These are phyloP conservation scores for Dimargaris cristalligena DNA, from an alignment of 192 early-diverging fungal species.

Conservation along the genomic window DNA sequence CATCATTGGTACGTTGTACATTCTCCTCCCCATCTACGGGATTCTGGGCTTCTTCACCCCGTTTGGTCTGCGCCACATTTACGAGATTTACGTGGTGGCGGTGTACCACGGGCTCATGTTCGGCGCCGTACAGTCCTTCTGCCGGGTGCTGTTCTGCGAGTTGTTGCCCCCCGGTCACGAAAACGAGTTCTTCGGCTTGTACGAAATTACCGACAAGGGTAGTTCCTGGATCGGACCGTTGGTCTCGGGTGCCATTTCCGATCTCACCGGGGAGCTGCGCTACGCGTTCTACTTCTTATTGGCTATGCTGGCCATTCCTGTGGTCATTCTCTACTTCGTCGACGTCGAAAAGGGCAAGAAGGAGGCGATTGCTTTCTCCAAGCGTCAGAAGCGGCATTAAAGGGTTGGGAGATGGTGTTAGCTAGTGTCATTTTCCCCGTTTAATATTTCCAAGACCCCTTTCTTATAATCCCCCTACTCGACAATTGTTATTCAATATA, in stretches of 20 bases:
- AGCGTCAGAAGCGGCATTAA: constrained; percentile 3
- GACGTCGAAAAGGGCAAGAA: constrained; percentile 36
- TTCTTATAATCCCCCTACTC: too few species aligned
- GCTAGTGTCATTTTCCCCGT: too few species aligned
- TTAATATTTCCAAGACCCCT: too few species aligned
- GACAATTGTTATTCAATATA: too few species aligned
- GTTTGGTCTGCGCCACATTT: constrained; percentile 27
- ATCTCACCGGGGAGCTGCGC: constrained; percentile 29
- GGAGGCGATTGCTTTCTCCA: constrained; percentile 18
- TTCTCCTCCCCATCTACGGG: constrained; percentile 40
- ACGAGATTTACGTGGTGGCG: constrained; percentile 40
- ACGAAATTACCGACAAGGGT: constrained; percentile 54
- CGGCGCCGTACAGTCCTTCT: constrained; percentile 37
- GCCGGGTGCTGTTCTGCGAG: constrained; percentile 42
- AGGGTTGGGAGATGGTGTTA: too few species aligned
- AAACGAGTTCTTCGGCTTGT: constrained; percentile 51
- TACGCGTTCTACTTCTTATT: constrained; percentile 37
- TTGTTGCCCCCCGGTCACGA: constrained; percentile 47
- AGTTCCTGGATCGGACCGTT: constrained; percentile 52
- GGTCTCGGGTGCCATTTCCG: constrained; percentile 44
- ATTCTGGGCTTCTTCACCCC: constrained; percentile 38
- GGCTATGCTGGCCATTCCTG: constrained; percentile 31
- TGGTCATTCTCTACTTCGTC: constrained; percentile 32
- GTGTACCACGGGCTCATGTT: constrained; percentile 43
- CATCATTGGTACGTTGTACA: constrained; percentile 26